These are phyloP conservation scores for Hermanozyma aechmeae DNA, from an alignment of 805 yeast genomes.

Conservation along the genomic window DNA sequence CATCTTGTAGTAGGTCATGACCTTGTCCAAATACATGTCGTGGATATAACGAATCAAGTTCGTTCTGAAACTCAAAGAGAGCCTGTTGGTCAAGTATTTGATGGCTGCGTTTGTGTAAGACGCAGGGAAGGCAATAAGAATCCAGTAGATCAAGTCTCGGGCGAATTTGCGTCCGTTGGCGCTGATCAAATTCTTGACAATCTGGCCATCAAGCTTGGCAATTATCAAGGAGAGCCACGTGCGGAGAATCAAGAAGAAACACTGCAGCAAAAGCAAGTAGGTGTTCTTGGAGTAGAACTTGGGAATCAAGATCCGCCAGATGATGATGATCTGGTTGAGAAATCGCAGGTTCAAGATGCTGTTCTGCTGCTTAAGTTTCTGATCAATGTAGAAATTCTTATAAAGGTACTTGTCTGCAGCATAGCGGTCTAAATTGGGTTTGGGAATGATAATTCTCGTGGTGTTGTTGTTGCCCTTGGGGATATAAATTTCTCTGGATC, in stretches of 20 bases:
- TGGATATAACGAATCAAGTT: slow-evolving; percentile 78
- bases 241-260: slow-evolving; percentile 65
- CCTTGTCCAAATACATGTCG: slow-evolving; percentile 76
- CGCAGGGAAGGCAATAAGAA: slow-evolving; percentile 85
- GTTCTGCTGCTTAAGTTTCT: slow-evolving; percentile 19
- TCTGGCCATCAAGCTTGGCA: slow-evolving; percentile 86
- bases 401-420: slow-evolving; percentile 49
- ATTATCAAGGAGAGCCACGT: slow-evolving; percentile 82
- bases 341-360: slow-evolving; percentile 49
- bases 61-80: slow-evolving; percentile 79
- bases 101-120: slow-evolving; percentile 88
- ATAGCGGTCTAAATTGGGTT: slow-evolving; percentile 38
- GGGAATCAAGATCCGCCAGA: slow-evolving; percentile 81
- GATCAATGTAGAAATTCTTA: slow-evolving; percentile 34
- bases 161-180: slow-evolving; percentile 68
- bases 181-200: slow-evolving; percentile 80
- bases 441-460: slow-evolving; percentile 36
- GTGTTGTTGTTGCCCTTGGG: slow-evolving; percentile 31
- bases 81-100: slow-evolving; percentile 64
- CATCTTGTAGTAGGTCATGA: slow-evolving; percentile 75
- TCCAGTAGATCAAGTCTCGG: slow-evolving; percentile 78
- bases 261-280: slow-evolving; percentile 56
- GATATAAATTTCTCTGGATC: slow-evolving; percentile 39
- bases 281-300: slow-evolving; percentile 59
- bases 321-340: slow-evolving; percentile 60